Evolutionary conservation across 2,329 filamentous ascomycete species (phyloP).

Genomic region (Botrytis sinoallii): DNA sequence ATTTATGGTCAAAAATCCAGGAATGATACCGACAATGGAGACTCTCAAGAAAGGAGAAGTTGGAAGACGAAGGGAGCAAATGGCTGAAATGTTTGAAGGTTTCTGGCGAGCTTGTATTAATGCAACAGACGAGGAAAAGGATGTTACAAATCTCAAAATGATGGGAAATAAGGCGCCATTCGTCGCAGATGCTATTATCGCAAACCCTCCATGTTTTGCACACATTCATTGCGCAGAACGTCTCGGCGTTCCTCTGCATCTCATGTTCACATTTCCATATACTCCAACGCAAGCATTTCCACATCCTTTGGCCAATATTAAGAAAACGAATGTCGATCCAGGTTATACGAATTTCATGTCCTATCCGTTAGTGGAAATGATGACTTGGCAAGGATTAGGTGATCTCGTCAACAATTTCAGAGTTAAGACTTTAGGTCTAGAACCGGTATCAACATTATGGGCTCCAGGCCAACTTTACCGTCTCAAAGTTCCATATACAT

Average conservation of each 20-base stretch:
- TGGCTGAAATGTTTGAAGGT: constrained; percentile 80
- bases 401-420: constrained; percentile 76
- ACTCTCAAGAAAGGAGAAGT: constrained; percentile 73
- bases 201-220: constrained; percentile 76
- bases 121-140: constrained; percentile 65
- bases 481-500: constrained; percentile 72
- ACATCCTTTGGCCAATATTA: constrained; percentile 74
- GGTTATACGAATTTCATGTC: constrained; percentile 77
- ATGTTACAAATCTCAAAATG: constrained; percentile 60
- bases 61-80: constrained; percentile 60
- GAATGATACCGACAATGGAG: constrained; percentile 70
- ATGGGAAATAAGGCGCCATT: constrained; percentile 61
- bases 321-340: constrained; percentile 66
- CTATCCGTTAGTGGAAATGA: constrained; percentile 78
- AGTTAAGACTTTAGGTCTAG: constrained; percentile 63
- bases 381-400: constrained; percentile 87
- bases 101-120: constrained; percentile 80
- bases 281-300: constrained; percentile 68
- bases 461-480: constrained; percentile 71
- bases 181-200: constrained; percentile 77
- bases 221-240: constrained; percentile 79
- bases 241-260: constrained; percentile 70
- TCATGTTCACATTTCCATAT: constrained; percentile 90
- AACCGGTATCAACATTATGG: constrained; percentile 74
- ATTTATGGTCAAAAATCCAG: constrained; percentile 80